Evolutionary conservation across 78 protist genomes (phyloP).

Genomic region (Dictyostelium intermedium): DNA sequence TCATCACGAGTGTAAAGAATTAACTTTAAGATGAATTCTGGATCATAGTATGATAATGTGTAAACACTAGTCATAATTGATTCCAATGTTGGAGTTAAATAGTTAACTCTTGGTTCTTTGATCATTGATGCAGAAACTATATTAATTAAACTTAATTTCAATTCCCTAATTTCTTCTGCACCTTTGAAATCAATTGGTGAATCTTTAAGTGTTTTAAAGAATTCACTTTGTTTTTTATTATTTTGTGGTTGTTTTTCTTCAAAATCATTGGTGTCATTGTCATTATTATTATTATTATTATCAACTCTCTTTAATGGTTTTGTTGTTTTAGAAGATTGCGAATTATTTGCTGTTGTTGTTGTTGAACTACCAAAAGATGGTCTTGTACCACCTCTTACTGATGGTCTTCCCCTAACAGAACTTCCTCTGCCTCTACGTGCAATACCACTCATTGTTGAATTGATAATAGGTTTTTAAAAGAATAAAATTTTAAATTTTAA

Average conservation of each 20-base stretch:
- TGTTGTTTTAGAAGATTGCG: neutral
- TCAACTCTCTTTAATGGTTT: neutral
- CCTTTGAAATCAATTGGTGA: neutral
- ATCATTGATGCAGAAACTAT: slow-evolving; percentile 83
- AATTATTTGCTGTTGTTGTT: neutral
- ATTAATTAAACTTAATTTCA: slow-evolving; percentile 73
- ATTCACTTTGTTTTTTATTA: slow-evolving; percentile 14
- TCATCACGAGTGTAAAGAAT: slow-evolving; percentile 88
- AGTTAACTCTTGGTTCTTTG: slow-evolving; percentile 81
- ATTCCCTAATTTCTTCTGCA: neutral
- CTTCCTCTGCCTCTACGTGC: slow-evolving; percentile 23
- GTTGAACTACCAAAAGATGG: neutral
- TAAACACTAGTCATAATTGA: slow-evolving; percentile 19
- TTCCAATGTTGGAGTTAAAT: slow-evolving; percentile 41
- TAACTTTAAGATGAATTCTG: slow-evolving; percentile 88
- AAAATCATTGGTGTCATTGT: neutral
- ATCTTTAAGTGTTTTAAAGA: neutral
- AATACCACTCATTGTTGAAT: neutral
- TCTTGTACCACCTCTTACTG: neutral
- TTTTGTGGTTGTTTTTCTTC: neutral
- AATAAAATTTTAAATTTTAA: neutral
- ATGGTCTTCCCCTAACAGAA: slow-evolving; percentile 23
- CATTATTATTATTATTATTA: neutral
- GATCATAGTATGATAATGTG: slow-evolving; percentile 57
- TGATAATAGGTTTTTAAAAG: neutral